Evolutionary conservation across 1,284 basidiomycete genomes (phyloP).

Genomic region (Rhodofomes roseus): DNA sequence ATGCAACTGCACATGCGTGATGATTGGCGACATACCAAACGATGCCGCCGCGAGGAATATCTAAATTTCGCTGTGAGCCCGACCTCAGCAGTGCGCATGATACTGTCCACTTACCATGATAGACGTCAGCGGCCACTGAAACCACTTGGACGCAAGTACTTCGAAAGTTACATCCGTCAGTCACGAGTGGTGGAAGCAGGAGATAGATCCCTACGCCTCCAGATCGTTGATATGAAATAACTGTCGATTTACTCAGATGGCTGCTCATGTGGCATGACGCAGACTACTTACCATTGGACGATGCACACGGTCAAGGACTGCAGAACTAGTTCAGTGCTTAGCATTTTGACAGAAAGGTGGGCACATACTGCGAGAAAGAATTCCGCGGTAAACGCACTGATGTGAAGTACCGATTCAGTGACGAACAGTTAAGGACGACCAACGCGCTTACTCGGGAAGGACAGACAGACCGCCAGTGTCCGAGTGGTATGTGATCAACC

Average conservation of each 20-base stretch:
- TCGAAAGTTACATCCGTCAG: not conserved
- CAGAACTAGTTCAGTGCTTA: not conserved
- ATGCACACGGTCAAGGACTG: constrained; percentile 5
- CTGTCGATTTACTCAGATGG: not conserved
- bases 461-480: not conserved
- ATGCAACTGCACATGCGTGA: not conserved
- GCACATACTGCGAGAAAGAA: constrained; percentile 5
- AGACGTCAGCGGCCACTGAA: not conserved
- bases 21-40: not conserved
- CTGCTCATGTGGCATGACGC: not conserved
- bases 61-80: not conserved
- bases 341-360: not conserved
- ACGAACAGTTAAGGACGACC: not conserved
- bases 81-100: not conserved
- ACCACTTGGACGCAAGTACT: constrained; percentile 1
- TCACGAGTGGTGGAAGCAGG: not conserved
- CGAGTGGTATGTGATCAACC: not conserved
- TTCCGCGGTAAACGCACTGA: constrained; percentile 4
- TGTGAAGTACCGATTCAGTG: not conserved
- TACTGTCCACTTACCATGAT: not conserved
- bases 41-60: not conserved
- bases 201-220: not conserved
- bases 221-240: constrained; percentile 6
- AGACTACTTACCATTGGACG: constrained; percentile 4
- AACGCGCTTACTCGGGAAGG: not conserved